Base-by-base conservation (phyloP, 331 rosid genomes). In the Pyrus hybrid region DNA sequence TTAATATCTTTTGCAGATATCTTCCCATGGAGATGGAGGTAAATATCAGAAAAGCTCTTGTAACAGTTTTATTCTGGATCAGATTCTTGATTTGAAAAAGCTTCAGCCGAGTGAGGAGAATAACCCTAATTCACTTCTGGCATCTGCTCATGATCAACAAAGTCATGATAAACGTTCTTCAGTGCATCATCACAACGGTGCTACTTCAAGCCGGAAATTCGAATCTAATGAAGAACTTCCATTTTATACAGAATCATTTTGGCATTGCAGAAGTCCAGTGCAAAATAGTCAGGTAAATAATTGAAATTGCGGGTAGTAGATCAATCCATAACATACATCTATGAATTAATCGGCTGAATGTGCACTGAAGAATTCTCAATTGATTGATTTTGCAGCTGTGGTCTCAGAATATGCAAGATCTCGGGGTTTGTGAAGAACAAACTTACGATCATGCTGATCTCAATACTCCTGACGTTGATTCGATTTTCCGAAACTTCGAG, bases 351-450 rank as follows among this genome's bases (percentile, higher is more conserved):
- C 43, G 43, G 43, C 13, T 37, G 13, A 37, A 37, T 9, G 0
- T 37, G 43, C 13, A 9, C 43, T 2, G 12, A 37, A 37, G 43
- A 37, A 37, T 37, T 37, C 4, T 10, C 45, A 43, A 28, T 63
- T 13, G 6, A 9, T 22, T 64, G 69, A 64, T 30, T 83, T 80
- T 82, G 91, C 88, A 93, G 98, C 62, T 89, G 45, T 88, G 92
- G 97, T 82, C 93, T 72, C 96, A 89, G 76, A 91, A 87, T 69
- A 93, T 93, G 84, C 91, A 91, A 87, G 93, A 93, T 81, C 91
- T 89, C 14, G 93, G 93, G 65, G 90, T 89, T 75, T 93, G 98
- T 30, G 91, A 89, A 78, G 96, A 91, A 66, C 83, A 86, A 76
- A 76, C 79, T 66, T 83, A 70, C 58, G 77, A 62, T 62, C 35